A percentile compares a stretch with the other conserved stretches of the same genome.
phyloP scores from a whole-genome alignment of 176 grass and related monocot genomes.

The Zea mays region DNA sequence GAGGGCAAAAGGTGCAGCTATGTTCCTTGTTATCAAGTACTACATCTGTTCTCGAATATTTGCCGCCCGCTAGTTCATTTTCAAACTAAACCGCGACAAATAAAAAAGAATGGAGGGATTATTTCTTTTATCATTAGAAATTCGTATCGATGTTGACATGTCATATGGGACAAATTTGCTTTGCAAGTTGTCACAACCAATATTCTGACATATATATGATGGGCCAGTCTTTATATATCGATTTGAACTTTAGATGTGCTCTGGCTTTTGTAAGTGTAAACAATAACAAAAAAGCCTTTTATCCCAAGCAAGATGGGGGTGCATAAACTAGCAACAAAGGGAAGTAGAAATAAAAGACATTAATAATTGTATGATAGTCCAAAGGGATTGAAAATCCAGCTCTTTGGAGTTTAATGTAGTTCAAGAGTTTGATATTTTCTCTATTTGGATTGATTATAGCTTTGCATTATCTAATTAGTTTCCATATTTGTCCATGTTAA shows the following conservation, averaged over 20 bases:
- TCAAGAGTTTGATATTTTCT: slow-evolving; percentile 6
- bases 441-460: not conserved
- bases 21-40: slow-evolving; percentile 22
- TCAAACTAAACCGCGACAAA: too few species aligned
- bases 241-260: not conserved
- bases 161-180: not conserved
- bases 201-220: not conserved
- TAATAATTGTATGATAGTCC: not conserved
- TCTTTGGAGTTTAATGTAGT: not conserved
- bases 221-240: not conserved
- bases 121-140: slow-evolving; percentile 19
- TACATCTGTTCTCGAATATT: too few species aligned
- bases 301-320: not conserved
- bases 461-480: not conserved
- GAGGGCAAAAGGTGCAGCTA: slow-evolving; percentile 79
- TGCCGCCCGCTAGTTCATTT: too few species aligned
- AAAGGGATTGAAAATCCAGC: not conserved
- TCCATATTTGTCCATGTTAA: slow-evolving; percentile 7
- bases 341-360: not conserved
- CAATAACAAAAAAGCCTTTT: not conserved
- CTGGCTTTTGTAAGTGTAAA: not conserved
- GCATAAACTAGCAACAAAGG: not conserved
- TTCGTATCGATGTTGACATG: not conserved
- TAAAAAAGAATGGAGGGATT: too few species aligned
- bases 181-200: not conserved